Evolutionary conservation across 805 yeast genomes (phyloP).

Genomic region (Yueomyces sp.): DNA sequence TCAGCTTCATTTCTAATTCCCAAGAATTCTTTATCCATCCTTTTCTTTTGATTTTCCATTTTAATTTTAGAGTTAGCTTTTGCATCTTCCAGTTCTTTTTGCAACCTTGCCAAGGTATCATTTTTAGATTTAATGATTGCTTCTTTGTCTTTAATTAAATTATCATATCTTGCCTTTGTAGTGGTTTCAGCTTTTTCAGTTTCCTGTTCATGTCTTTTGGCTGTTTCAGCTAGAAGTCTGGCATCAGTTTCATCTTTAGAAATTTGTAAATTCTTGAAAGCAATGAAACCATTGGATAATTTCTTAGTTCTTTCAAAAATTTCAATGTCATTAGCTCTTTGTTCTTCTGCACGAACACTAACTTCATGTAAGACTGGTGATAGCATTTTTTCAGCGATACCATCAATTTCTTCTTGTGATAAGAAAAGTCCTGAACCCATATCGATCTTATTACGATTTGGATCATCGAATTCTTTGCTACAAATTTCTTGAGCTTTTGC

Average conservation of each 20-base stretch:
- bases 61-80: slow-evolving; percentile 19
- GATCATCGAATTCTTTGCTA: slow-evolving; percentile 37
- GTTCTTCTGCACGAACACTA: slow-evolving; percentile 51
- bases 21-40: slow-evolving; percentile 11
- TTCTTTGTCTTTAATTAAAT: slow-evolving; percentile 22
- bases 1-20: slow-evolving; percentile 18
- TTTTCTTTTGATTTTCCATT: slow-evolving; percentile 6
- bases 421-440: slow-evolving; percentile 83
- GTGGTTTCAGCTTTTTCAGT: slow-evolving; percentile 25
- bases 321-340: slow-evolving; percentile 45
- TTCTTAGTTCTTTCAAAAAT: slow-evolving; percentile 25
- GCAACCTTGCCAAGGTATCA: slow-evolving; percentile 31
- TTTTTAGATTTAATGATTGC: slow-evolving; percentile 25
- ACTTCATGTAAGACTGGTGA: slow-evolving; percentile 73
- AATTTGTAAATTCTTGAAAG: slow-evolving; percentile 28
- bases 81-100: slow-evolving; percentile 23
- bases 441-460: slow-evolving; percentile 43
- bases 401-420: slow-evolving; percentile 61
- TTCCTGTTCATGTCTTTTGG: slow-evolving; percentile 27
- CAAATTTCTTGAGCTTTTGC: slow-evolving; percentile 61
- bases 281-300: slow-evolving; percentile 27
- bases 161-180: slow-evolving; percentile 33
- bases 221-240: slow-evolving; percentile 27
- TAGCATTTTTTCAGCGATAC: slow-evolving; percentile 67
- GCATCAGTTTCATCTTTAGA: slow-evolving; percentile 28